Conservation (phyloP, 129 eudicot species). For the Pulicaria dysenterica region DNA sequence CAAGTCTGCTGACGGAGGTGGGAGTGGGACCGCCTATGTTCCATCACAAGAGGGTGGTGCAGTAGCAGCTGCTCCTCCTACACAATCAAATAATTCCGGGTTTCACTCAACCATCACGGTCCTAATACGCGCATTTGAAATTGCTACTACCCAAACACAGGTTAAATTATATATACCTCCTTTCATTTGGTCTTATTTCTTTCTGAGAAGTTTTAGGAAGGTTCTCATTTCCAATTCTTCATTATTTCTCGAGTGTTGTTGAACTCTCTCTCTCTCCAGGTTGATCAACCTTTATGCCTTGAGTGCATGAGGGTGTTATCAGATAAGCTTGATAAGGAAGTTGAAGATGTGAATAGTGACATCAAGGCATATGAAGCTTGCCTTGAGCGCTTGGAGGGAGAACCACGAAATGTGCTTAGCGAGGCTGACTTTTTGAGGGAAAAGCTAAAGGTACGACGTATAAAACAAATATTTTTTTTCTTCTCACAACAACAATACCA, state of each 20-base stretch:
- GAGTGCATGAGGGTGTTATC: constrained; percentile 98
- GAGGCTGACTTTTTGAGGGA: constrained; percentile 91
- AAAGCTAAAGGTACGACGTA: constrained; percentile 63
- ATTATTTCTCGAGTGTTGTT: neutral
- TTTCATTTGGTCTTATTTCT: neutral
- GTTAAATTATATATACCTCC: constrained; percentile 36
- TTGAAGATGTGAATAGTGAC: constrained; percentile 93
- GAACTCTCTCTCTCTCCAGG: constrained; percentile 36
- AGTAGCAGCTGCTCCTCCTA: constrained; percentile 27
- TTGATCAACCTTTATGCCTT: constrained; percentile 92
- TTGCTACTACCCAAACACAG: constrained; percentile 93
- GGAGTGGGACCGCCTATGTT: constrained; percentile 50
- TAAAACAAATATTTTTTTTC: no score
- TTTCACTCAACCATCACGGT: constrained; percentile 88
- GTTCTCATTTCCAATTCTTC: no score
- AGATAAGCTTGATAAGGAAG: constrained; percentile 96
- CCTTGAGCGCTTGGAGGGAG: constrained; percentile 89
- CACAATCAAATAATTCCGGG: constrained; percentile 75
- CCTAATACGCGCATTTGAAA: constrained; percentile 89
- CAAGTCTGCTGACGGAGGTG: constrained; percentile 65
- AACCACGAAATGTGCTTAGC: constrained; percentile 69
- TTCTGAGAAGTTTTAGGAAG: no score
- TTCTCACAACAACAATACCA: no score
- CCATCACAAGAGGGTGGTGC: constrained; percentile 55
- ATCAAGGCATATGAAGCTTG: constrained; percentile 93